These are phyloP conservation scores for Pseudogymnoascus pannorum DNA, from an alignment of 2,329 filamentous ascomycete genomes.

Conservation along the genomic window DNA sequence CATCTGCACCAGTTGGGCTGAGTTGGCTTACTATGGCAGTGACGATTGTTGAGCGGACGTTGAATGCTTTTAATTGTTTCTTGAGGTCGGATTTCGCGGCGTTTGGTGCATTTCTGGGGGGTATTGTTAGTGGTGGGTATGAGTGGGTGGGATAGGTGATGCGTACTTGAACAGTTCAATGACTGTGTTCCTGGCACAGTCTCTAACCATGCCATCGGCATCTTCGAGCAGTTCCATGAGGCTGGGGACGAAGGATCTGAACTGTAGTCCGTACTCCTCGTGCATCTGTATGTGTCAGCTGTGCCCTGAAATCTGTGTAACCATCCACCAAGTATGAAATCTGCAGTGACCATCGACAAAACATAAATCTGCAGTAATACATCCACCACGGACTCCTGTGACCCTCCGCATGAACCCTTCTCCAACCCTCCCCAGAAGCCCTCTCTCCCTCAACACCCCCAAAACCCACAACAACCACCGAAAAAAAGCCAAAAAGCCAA, in stretches of 20 bases:
- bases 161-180: constrained; percentile 76
- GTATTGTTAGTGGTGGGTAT: constrained; percentile 10
- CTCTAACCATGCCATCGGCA: constrained; percentile 78
- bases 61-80: constrained; percentile 73
- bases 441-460: constrained; percentile 13
- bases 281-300: constrained; percentile 55
- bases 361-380: too few species aligned
- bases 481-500: too few species aligned
- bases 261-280: constrained; percentile 68
- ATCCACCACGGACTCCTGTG: too few species aligned
- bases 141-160: background rate
- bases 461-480: too few species aligned
- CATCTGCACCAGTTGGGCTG: constrained; percentile 39
- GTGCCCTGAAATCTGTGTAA: constrained; percentile 8
- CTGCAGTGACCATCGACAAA: too few species aligned
- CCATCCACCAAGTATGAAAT: background rate
- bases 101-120: constrained; percentile 63
- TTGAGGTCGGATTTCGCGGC: constrained; percentile 84
- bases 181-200: constrained; percentile 73
- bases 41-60: constrained; percentile 80
- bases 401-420: too few species aligned
- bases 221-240: constrained; percentile 86
- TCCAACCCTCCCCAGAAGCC: constrained; percentile 21
- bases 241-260: constrained; percentile 73
- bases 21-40: constrained; percentile 72